Percentiles rank a stretch among this genome's conserved stretches.
phyloP scores from a whole-genome alignment of 1,284 basidiomycete species.

The Cerioporus squamosus region DNA sequence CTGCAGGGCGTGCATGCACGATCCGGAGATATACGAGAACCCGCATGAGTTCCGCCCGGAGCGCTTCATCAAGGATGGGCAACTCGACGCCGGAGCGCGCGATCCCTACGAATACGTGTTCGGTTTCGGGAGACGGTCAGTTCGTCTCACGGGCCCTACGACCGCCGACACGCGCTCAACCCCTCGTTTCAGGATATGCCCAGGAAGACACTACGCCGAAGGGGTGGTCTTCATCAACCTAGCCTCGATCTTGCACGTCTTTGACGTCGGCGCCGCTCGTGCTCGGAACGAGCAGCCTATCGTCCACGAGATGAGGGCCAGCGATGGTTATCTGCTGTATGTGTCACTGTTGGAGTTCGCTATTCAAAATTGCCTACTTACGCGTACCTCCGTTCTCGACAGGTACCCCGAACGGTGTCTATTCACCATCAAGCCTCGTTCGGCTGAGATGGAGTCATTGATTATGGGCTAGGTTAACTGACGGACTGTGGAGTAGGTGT shows the following conservation, averaged over 20 bases:
- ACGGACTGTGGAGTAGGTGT: too few relatives aligned
- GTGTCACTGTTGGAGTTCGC: too few relatives aligned
- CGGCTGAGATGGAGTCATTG: constrained; percentile 6
- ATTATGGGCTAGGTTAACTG: background rate
- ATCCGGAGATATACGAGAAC: constrained; percentile 18
- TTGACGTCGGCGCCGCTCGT: constrained; percentile 12
- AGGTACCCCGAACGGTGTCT: constrained; percentile 17
- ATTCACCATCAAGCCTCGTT: constrained; percentile 16
- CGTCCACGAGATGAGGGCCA: constrained; percentile 11
- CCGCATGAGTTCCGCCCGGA: constrained; percentile 23
- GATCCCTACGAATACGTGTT: constrained; percentile 6
- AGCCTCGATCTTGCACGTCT: constrained; percentile 19
- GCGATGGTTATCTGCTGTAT: constrained; percentile 14
- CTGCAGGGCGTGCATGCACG: constrained; percentile 19
- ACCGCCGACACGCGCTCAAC: background rate
- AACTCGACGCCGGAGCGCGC: constrained; percentile 2
- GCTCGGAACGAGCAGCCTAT: constrained; percentile 12
- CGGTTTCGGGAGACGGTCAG: constrained; percentile 13
- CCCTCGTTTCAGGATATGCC: constrained; percentile 11
- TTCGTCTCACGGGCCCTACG: background rate
- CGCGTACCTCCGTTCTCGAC: background rate
- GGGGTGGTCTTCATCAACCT: constrained; percentile 21
- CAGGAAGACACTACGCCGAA: constrained; percentile 18
- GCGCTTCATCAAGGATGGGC: constrained; percentile 21
- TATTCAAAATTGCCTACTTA: too few relatives aligned